Evolutionary conservation across 2,329 filamentous ascomycete species (phyloP).

Genomic region (Colletotrichum kahawae): DNA sequence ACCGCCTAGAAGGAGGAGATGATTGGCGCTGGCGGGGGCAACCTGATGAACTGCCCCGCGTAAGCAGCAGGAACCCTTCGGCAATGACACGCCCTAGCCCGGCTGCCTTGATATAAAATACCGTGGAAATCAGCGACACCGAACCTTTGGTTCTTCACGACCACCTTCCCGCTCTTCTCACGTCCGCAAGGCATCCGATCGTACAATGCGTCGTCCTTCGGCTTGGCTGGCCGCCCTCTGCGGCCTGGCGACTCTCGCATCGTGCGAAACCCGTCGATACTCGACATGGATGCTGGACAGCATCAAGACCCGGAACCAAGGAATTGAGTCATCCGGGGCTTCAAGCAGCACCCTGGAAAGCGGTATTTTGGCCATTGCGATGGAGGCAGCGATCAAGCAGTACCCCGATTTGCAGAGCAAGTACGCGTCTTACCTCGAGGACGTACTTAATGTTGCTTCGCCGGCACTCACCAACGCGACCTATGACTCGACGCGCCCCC

Average conservation of each 20-base stretch:
- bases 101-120: neutral
- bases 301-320: slow-evolving; percentile 27
- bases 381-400: slow-evolving; percentile 19
- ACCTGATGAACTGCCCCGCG: neutral
- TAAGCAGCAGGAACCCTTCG: neutral
- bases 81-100: neutral
- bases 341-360: slow-evolving; percentile 27
- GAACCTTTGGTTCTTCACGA: neutral
- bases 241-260: neutral
- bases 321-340: slow-evolving; percentile 25
- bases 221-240: neutral
- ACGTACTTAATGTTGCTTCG: slow-evolving; percentile 22
- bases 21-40: neutral
- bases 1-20: neutral
- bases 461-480: slow-evolving; percentile 14
- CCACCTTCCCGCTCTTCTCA: neutral
- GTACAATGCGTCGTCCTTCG: neutral
- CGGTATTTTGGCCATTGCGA: slow-evolving; percentile 25
- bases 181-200: rapidly evolving
- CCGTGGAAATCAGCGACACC: neutral
- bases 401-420: slow-evolving; percentile 12
- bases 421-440: slow-evolving; percentile 17
- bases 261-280: slow-evolving; percentile 9
- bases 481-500: slow-evolving; percentile 19
- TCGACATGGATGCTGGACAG: slow-evolving; percentile 28